Evolutionary conservation across 345 rosid species (phyloP), one percentile per base, ranked within the genome.

Genomic region (Aquilaria yunnanensis): DNA sequence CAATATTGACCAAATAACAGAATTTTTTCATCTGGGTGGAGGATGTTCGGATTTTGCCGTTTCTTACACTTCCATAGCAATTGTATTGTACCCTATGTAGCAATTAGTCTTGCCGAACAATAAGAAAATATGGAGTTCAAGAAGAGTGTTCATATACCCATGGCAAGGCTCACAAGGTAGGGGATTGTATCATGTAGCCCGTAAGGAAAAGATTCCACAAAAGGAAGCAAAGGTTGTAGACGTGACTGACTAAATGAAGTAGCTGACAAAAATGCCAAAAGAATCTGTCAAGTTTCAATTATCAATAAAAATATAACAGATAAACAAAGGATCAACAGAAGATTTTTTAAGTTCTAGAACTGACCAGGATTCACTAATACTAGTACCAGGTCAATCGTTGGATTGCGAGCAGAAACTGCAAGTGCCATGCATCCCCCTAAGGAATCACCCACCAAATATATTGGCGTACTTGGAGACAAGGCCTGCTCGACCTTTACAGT

Each of bases 401-500:
- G 83, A 71, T 86, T 86, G 67, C 79, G 72, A 51, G 87, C 87
- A 72, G 96, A 93, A 61, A 81, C 74, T 54, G 85, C 84, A 59
- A 89, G 89, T 57, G 88, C 92, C 54, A 89, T 68, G 75, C 94
- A 87, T 66, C 90, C 94, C 78, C 97, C 97, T 69, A 87, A 76
- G 52, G 97, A 90, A 68, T 90, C 95, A 2, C 90, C 90, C 7
- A 85, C 82, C 47, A 90, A 70, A 80, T 83, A 80, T 34, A 90
- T 85, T n/a, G 97, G 97, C 71, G 73, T 90, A 52, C 72, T 54
- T 14, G 95, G 92, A 51, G 72, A 69, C 41, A 73, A 63, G 46
- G 77, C 75, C 64, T 83, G 75, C 77, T 85, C 85, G 31, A 60
- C 59, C 65, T 57, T 80, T 60, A 87, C 71, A 23, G 80, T 81